Conservation (phyloP, 2,329 filamentous ascomycete genomes). For the Clarireedia monteithiana region DNA sequence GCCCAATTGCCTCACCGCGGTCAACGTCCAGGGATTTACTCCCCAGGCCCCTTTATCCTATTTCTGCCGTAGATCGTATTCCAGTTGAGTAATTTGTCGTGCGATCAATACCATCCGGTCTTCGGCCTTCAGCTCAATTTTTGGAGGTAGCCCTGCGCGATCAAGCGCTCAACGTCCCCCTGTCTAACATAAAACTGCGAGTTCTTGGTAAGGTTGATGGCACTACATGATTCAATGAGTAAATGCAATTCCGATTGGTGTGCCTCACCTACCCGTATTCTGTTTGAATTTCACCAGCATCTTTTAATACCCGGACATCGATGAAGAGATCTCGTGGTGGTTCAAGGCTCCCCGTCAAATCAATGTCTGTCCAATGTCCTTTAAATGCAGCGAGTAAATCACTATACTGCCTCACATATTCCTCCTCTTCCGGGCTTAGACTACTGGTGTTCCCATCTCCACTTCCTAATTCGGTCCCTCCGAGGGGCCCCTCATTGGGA, state of each 20-base stretch:
- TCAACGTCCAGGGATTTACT: not conserved
- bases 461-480: conserved; percentile 29
- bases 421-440: conserved; percentile 90
- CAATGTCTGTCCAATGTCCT: conserved; percentile 96
- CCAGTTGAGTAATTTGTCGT: not conserved
- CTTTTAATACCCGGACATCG: conserved; percentile 89
- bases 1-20: not conserved
- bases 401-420: conserved; percentile 86
- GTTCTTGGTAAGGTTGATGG: conserved; percentile 94
- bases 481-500: conserved; percentile 27
- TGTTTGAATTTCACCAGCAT: conserved; percentile 97
- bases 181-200: conserved; percentile 96
- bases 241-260: conserved; percentile 5
- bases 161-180: conserved; percentile 89
- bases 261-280: conserved; percentile 76
- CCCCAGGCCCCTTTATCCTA: not conserved
- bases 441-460: conserved; percentile 58
- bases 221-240: conserved; percentile 42
- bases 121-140: conserved; percentile 60
- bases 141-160: conserved; percentile 90
- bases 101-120: not conserved
- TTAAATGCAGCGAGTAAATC: conserved; percentile 95
- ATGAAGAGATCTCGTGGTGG: conserved; percentile 95
- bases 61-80: not conserved
- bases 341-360: conserved; percentile 87